Evolutionary conservation across 805 yeast species (phyloP).

Genomic region (Lipomyces yamadae): DNA sequence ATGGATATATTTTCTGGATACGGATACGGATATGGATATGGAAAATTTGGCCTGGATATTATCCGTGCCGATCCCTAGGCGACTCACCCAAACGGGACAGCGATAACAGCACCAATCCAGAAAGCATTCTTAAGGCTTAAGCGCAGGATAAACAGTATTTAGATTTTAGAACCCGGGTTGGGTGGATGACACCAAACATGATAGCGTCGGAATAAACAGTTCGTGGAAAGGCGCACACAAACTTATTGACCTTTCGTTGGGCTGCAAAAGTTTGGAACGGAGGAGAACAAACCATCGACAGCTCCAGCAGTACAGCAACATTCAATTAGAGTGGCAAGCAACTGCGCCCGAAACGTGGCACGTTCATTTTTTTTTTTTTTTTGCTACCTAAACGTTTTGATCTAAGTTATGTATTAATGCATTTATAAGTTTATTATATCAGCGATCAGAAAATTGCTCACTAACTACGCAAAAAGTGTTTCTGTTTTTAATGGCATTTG

Average conservation of each 20-base stretch:
- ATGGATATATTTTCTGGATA: no score
- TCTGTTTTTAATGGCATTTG: no score
- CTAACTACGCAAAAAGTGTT: no score
- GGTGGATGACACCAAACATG: conserved; percentile 25
- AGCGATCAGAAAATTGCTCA: no score
- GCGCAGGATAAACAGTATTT: conserved; percentile 15
- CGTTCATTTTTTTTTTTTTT: no score
- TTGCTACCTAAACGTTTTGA: no score
- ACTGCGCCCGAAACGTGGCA: conserved; percentile 49
- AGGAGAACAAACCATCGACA: conserved; percentile 15
- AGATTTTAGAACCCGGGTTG: conserved; percentile 14
- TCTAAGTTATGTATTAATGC: no score
- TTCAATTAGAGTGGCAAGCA: conserved; percentile 22
- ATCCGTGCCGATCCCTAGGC: no score
- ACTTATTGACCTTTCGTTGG: conserved; percentile 18
- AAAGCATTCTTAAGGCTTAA: conserved; percentile 19
- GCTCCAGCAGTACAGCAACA: conserved; percentile 17
- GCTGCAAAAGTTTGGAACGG: conserved; percentile 19
- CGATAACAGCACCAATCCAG: conserved; percentile 19
- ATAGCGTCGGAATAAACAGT: conserved; percentile 23
- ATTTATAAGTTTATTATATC: no score
- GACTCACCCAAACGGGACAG: conserved; percentile 28
- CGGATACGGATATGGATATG: no score
- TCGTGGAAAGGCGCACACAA: conserved; percentile 17
- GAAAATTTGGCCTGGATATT: no score